A percentile compares a stretch with the other conserved stretches of the same genome.
Conservation (phyloP, 305 asterid species). For the Fraxinus velutina region DNA sequence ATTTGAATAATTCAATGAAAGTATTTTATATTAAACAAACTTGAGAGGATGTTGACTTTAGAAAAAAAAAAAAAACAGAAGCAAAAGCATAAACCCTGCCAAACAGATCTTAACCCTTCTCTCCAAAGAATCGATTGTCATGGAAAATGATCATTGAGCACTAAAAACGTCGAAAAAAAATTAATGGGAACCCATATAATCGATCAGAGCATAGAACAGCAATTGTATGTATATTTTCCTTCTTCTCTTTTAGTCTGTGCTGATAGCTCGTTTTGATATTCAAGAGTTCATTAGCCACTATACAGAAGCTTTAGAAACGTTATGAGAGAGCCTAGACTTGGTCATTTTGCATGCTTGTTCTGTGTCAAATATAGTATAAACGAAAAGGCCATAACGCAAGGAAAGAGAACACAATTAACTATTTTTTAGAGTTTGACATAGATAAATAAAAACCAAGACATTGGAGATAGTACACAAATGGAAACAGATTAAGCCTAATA, state of each 20-base stretch:
- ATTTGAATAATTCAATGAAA: too few species aligned
- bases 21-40: too few species aligned
- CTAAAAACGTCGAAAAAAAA: background rate
- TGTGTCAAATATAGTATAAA: background rate
- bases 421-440: background rate
- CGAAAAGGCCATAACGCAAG: background rate
- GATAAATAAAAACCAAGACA: background rate
- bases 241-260: background rate
- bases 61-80: too few species aligned
- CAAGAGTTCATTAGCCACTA: background rate
- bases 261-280: background rate
- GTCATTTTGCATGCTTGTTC: background rate
- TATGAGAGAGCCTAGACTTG: background rate
- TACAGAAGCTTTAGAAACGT: background rate
- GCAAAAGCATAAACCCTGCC: too few species aligned
- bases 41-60: too few species aligned
- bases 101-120: too few species aligned
- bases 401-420: background rate
- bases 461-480: background rate
- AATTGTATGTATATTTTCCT: background rate
- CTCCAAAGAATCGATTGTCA: too few species aligned
- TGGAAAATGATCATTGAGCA: background rate
- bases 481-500: background rate
- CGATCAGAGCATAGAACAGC: background rate
- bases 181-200: background rate